Percentiles rank a stretch among this genome's conserved stretches.
phyloP scores from a whole-genome alignment of 768 basidiomycete genomes.

The Xerocomellus intermedius region DNA sequence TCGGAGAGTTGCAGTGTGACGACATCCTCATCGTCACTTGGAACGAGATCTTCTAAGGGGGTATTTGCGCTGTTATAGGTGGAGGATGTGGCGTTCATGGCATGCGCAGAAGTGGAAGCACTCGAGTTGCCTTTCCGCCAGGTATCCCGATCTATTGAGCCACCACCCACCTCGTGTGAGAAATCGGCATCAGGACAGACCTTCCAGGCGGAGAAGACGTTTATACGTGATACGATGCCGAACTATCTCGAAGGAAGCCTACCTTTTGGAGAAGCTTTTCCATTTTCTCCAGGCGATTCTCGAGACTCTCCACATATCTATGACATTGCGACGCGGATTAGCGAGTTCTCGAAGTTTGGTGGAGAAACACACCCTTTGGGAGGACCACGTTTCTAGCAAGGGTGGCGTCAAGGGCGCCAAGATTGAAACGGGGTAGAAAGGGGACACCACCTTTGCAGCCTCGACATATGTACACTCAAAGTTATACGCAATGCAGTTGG shows the following conservation, averaged over 20 bases:
- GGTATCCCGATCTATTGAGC: constrained; percentile 37
- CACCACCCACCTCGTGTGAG: constrained; percentile 53
- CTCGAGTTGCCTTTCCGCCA: constrained; percentile 29
- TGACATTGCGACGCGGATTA: not conserved
- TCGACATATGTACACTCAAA: constrained; percentile 55
- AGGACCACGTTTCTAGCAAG: constrained; percentile 40
- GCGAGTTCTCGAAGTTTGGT: not conserved
- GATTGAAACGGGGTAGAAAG: not conserved
- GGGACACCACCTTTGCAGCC: constrained; percentile 48
- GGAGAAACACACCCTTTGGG: constrained; percentile 31
- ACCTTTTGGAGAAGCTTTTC: constrained; percentile 59
- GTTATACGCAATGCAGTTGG: constrained; percentile 51
- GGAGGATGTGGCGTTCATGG: constrained; percentile 13
- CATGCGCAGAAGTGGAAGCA: constrained; percentile 12
- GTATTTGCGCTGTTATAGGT: constrained; percentile 1
- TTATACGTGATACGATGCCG: constrained; percentile 1
- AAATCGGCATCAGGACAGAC: constrained; percentile 65
- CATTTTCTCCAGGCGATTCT: constrained; percentile 62
- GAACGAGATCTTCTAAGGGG: constrained; percentile 20
- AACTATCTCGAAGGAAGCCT: not conserved
- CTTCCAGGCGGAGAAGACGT: constrained; percentile 33
- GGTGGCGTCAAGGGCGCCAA: not conserved
- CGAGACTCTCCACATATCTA: constrained; percentile 65
- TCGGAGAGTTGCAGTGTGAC: constrained; percentile 24
- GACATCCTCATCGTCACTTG: constrained; percentile 31